Evolutionary conservation across 2,329 filamentous ascomycete species (phyloP).

Genomic region (Colletotrichum karsti): DNA sequence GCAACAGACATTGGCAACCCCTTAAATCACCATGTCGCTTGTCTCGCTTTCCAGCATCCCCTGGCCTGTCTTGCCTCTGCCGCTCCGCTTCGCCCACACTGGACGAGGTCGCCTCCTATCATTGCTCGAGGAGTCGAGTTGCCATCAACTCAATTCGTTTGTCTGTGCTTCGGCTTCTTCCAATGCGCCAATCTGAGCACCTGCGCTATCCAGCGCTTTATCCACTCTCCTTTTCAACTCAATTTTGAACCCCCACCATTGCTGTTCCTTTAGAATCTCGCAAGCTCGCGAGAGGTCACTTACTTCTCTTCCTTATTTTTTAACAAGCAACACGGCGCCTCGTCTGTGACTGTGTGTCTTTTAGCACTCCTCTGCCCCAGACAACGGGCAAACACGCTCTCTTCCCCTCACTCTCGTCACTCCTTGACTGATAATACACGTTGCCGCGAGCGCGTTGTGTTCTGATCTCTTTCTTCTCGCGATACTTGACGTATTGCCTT

Average conservation of each 20-base stretch:
- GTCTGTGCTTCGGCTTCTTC: constrained; percentile 8
- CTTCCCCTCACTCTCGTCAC: constrained; percentile 9
- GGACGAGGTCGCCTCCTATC: constrained; percentile 24
- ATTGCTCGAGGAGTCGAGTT: constrained; percentile 9
- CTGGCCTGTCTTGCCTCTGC: constrained; percentile 18
- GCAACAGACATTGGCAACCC: constrained; percentile 26
- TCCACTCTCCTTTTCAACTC: constrained; percentile 12
- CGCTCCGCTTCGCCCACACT: constrained; percentile 11
- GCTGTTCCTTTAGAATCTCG: neutral
- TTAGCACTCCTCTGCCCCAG: neutral
- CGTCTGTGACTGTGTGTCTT: neutral
- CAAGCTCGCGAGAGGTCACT: neutral
- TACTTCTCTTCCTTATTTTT: neutral
- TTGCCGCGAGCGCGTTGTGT: constrained; percentile 1
- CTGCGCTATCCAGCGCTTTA: neutral
- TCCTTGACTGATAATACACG: constrained; percentile 6
- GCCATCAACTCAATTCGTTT: constrained; percentile 4
- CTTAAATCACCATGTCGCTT: constrained; percentile 27
- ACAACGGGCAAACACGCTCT: constrained; percentile 12
- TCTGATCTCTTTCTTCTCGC: neutral
- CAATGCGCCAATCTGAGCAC: neutral
- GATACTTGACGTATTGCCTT: constrained; percentile 18
- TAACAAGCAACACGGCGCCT: neutral
- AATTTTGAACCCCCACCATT: constrained; percentile 16
- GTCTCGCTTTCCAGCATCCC: constrained; percentile 16